These are phyloP conservation scores for Acacia concinna DNA, from an alignment of 331 rosid species.

Conservation along the genomic window DNA sequence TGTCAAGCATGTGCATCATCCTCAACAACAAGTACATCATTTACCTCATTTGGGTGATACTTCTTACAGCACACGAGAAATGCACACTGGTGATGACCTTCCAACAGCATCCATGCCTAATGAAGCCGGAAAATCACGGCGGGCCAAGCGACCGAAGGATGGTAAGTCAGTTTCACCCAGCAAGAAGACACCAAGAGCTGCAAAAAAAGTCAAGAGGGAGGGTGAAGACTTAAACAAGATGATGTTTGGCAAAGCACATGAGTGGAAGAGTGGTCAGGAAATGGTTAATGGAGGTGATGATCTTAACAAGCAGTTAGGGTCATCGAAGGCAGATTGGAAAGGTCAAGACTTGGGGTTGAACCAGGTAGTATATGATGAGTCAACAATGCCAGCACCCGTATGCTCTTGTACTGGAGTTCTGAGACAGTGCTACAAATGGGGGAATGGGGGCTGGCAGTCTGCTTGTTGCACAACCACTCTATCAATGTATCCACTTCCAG, in stretches of 20 bases:
- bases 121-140: constrained; percentile 55
- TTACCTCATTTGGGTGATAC: constrained; percentile 58
- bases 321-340: constrained; percentile 80
- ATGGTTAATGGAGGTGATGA: constrained; percentile 62
- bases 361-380: constrained; percentile 83
- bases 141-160: constrained; percentile 66
- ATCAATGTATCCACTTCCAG: constrained; percentile 83
- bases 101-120: constrained; percentile 50
- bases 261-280: constrained; percentile 70
- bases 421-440: constrained; percentile 98
- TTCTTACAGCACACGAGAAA: constrained; percentile 55
- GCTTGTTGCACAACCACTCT: constrained; percentile 83
- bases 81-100: constrained; percentile 57
- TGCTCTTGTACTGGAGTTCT: constrained; percentile 85
- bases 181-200: constrained; percentile 60
- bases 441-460: constrained; percentile 96
- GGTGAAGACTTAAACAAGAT: constrained; percentile 68
- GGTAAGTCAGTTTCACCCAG: constrained; percentile 54
- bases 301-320: constrained; percentile 57
- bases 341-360: constrained; percentile 82
- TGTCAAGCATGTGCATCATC: constrained; percentile 85
- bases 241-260: constrained; percentile 60
- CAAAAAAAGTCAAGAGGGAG: constrained; percentile 69
- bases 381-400: constrained; percentile 90
- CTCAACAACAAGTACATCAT: constrained; percentile 63